phyloP scores from a whole-genome alignment of 371 early-diverging fungal species.

The Nematocida parisii region DNA sequence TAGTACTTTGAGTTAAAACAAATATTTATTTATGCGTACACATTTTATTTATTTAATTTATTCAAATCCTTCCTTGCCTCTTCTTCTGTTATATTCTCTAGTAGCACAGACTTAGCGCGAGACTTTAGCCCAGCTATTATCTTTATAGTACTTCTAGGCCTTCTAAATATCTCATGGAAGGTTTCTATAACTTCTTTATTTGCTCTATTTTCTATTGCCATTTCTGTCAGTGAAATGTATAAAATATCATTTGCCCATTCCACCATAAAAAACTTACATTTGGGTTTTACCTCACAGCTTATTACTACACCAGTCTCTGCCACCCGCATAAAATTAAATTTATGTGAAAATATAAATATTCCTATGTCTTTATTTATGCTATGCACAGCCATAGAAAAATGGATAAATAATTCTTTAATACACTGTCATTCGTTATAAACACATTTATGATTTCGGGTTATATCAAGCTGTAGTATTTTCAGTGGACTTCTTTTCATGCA shows the following conservation, averaged over 20 bases:
- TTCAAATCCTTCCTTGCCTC: conserved; percentile 1
- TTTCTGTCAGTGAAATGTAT: not conserved
- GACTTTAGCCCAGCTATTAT: conserved; percentile 40
- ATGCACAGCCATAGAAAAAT: too few relatives aligned
- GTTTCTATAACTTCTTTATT: conserved; percentile 43
- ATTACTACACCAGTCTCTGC: conserved; percentile 20
- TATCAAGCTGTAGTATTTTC: too few relatives aligned
- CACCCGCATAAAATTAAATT: conserved; percentile 23
- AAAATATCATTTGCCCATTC: not conserved
- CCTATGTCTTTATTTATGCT: too few relatives aligned
- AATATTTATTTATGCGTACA: not conserved
- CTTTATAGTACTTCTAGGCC: not conserved
- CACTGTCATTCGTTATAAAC: too few relatives aligned
- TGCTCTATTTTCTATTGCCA: conserved; percentile 38
- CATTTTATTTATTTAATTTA: conserved; percentile 4
- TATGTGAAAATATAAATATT: not conserved
- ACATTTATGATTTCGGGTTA: too few relatives aligned
- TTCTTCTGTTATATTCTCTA: conserved; percentile 35
- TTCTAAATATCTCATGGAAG: conserved; percentile 4
- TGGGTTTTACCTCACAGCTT: conserved; percentile 41
- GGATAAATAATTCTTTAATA: too few relatives aligned
- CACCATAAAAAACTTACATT: conserved; percentile 5
- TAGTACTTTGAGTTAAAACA: not conserved
- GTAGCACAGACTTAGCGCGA: conserved; percentile 29
- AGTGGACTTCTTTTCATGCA: conserved; percentile 24